phyloP scores from a whole-genome alignment of 306 rosid genomes.

The Prunus mongolica region DNA sequence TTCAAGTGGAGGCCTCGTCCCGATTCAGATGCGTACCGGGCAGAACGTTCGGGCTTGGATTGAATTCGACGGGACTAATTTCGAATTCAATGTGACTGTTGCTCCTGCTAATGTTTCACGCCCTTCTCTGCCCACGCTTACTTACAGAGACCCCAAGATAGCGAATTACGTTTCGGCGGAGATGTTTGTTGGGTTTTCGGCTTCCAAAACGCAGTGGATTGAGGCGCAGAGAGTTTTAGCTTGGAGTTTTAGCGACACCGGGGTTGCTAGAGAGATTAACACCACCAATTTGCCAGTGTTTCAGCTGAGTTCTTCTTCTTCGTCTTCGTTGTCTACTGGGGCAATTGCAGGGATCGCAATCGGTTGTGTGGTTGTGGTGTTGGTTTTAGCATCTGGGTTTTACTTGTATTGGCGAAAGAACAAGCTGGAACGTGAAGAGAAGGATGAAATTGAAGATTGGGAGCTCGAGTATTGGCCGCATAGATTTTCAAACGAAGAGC shows the following conservation, averaged over 20 bases:
- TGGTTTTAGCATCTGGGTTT: conserved; percentile 17
- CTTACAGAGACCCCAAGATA: conserved; percentile 34
- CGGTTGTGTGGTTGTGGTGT: conserved; percentile 37
- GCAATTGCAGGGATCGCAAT: conserved; percentile 53
- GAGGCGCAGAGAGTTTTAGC: conserved; percentile 77
- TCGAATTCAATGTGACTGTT: conserved; percentile 56
- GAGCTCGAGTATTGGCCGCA: conserved; percentile 91
- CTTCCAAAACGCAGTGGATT: conserved; percentile 68
- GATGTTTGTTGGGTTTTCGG: conserved; percentile 88
- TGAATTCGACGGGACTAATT: conserved; percentile 53
- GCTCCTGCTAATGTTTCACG: conserved; percentile 58
- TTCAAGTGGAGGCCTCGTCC: conserved; percentile 47
- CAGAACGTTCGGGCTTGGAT: conserved; percentile 74
- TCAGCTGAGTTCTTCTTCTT: conserved; percentile 13
- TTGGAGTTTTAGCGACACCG: conserved; percentile 82
- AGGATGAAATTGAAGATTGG: conserved; percentile 82
- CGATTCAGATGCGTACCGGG: conserved; percentile 59
- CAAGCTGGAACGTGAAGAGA: conserved; percentile 44
- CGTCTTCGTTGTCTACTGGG: conserved; percentile 41
- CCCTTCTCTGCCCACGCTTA: conserved; percentile 55
- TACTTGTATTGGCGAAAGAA: conserved; percentile 49
- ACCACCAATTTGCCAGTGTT: conserved; percentile 59
- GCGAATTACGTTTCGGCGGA: conserved; percentile 59
- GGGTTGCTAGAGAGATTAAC: conserved; percentile 56
- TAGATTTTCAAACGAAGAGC: conserved; percentile 70